Base-by-base conservation (phyloP, 352 stramenopile species). In the Globisporangium camurandrum region DNA sequence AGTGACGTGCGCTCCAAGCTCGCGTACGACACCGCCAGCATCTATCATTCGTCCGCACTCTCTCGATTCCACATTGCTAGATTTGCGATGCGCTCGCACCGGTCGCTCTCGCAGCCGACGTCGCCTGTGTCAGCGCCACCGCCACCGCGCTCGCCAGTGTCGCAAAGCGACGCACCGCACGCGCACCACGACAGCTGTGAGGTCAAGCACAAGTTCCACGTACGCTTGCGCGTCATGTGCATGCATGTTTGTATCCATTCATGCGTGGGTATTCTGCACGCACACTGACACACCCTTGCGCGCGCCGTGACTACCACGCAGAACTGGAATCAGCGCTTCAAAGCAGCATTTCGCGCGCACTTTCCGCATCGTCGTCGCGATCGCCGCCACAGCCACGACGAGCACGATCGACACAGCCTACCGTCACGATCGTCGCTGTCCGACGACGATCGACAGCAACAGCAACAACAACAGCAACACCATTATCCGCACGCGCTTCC, bases 301-400 rank as follows among this genome's bases (percentile, higher is more conserved):
- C 4, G 40, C 10, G 42, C 20, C 17, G 2, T 51, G 10, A 17
- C 11, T 44, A 2, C 22, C 19, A 17, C 24, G 20, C 49, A 55
- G 49, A 38, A 47, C 20, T 55, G 49, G 49, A 55, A 46, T 20
- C 46, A 24, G 26, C 49, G 49, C 37, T 55, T 55, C 27, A 47
- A 34, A 23, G 49, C 37, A 24, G 46, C 46, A 19, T 22, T 51
- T 8, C 34, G 46, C 22, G 19, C 31, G 17, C 46, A 51, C 30
- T 44, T 51, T 16, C 24, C 30, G 31, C 46, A 34, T 23, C 45
- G 41, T 26, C 44, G 11, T 33, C 44, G 16, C 45, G 6, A 14
- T 20, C 46, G 20, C 26, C 23, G 33, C 30, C 43, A 49, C 43
- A n/a, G 12, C 23, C 24, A 44, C 16, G 16, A 34, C 26, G 11